Conservation (phyloP, 2,329 filamentous ascomycete genomes). For the Neoscytalidium dimidiatum region DNA sequence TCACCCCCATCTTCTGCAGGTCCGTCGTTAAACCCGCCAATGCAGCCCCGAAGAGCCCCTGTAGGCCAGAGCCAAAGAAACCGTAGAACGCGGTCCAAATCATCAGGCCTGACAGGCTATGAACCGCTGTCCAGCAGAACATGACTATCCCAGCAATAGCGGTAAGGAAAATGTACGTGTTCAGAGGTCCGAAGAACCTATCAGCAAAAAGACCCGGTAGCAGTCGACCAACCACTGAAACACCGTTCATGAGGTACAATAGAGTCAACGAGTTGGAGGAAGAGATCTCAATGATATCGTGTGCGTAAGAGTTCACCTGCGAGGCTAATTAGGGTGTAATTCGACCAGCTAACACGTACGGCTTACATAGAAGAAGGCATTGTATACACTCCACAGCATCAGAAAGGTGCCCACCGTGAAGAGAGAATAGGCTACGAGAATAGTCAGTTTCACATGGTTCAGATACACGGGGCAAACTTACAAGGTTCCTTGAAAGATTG, state of each 20-base stretch:
- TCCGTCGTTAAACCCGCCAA: constrained; percentile 49
- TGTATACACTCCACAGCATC: constrained; percentile 58
- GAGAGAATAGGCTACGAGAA: constrained; percentile 44
- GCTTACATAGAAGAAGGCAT: constrained; percentile 51
- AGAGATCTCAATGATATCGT: constrained; percentile 48
- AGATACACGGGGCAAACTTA: constrained; percentile 29
- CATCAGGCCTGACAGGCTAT: constrained; percentile 24
- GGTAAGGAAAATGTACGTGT: constrained; percentile 41
- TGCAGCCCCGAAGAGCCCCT: constrained; percentile 48
- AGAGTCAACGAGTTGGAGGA: constrained; percentile 55
- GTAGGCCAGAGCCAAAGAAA: constrained; percentile 46
- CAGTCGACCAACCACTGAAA: constrained; percentile 55
- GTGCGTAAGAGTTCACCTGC: constrained; percentile 57
- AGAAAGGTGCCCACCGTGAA: constrained; percentile 56
- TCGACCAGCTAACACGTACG: too few species aligned
- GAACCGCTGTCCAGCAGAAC: constrained; percentile 50
- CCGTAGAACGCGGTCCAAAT: constrained; percentile 44
- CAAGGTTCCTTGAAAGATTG: constrained; percentile 54
- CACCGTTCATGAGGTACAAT: constrained; percentile 59
- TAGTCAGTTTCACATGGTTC: constrained; percentile 47
- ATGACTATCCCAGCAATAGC: constrained; percentile 45
- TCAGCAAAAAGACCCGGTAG: constrained; percentile 50
- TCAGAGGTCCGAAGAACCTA: constrained; percentile 42
- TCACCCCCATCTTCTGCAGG: constrained; percentile 47
- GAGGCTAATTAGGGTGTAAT: constrained; percentile 26